Percentiles rank a stretch among this genome's conserved stretches.
These are phyloP conservation scores for Aureobasidium sp. DNA, from an alignment of 2,329 filamentous ascomycete genomes.

Conservation along the genomic window DNA sequence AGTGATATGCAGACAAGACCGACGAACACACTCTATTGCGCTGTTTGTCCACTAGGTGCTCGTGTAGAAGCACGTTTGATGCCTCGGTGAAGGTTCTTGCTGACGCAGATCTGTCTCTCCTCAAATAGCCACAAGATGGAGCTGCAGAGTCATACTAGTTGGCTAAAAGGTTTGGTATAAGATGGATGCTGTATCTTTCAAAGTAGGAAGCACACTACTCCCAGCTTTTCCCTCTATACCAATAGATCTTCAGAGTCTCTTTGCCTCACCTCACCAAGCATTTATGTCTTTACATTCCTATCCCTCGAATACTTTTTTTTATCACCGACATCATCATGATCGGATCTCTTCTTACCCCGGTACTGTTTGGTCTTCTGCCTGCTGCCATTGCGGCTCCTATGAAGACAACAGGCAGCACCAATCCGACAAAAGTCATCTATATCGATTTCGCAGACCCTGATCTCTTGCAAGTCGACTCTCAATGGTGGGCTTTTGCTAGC, in stretches of 20 bases:
- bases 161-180: not conserved
- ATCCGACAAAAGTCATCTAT: conserved; percentile 1
- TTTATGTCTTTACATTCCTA: too few species aligned
- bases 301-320: not conserved
- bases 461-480: conserved; percentile 24
- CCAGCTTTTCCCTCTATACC: not conserved
- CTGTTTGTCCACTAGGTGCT: not conserved
- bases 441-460: conserved; percentile 31
- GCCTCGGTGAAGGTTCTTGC: not conserved
- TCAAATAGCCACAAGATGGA: not conserved
- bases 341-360: not conserved
- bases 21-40: not conserved
- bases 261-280: not conserved
- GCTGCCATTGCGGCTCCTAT: not conserved
- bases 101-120: not conserved
- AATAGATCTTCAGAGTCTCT: not conserved
- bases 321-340: not conserved
- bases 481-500: conserved; percentile 32
- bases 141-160: not conserved
- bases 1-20: conserved; percentile 3
- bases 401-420: not conserved
- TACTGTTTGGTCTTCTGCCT: not conserved
- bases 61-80: not conserved
- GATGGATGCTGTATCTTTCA: not conserved
- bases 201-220: not conserved